A percentile compares a stretch with the other conserved stretches of the same genome.
phyloP scores from a whole-genome alignment of 768 basidiomycete species.

The Pulveroboletus ravenelii region DNA sequence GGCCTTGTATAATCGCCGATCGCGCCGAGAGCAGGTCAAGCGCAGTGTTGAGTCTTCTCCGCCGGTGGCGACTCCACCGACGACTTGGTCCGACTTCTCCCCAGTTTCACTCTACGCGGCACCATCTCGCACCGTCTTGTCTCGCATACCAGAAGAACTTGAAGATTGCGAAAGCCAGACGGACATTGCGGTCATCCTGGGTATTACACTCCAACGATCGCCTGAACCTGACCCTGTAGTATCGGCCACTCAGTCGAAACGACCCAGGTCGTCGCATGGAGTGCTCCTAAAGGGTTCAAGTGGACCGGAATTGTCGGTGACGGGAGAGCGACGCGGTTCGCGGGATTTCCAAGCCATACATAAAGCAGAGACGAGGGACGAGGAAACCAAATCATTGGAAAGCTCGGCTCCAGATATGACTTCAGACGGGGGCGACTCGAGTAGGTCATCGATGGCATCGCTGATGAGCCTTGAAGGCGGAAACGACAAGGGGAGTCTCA shows the following conservation, averaged over 20 bases:
- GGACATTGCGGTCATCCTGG: constrained; percentile 7
- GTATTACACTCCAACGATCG: constrained; percentile 12
- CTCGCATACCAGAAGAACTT: constrained; percentile 28
- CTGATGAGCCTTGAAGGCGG: constrained; percentile 20
- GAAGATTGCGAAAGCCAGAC: constrained; percentile 24
- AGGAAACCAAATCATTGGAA: constrained; percentile 18
- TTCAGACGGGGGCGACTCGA: constrained; percentile 19
- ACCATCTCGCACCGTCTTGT: constrained; percentile 17
- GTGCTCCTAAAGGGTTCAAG: neutral
- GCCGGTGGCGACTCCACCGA: constrained; percentile 6
- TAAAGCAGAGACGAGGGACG: constrained; percentile 3
- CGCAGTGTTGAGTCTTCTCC: neutral
- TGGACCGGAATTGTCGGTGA: neutral
- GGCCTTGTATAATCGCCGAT: constrained; percentile 5
- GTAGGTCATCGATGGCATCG: constrained; percentile 21
- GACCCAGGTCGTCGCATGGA: neutral
- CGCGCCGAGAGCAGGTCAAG: constrained; percentile 1
- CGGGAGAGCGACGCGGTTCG: neutral
- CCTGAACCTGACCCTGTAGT: constrained; percentile 5
- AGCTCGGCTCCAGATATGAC: constrained; percentile 25
- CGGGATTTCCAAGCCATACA: neutral
- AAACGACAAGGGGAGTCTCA: constrained; percentile 13
- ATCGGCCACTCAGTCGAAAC: neutral
- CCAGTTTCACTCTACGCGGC: constrained; percentile 16
- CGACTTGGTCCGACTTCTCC: constrained; percentile 31